Evolutionary conservation across 1,284 basidiomycete species (phyloP), one percentile per base, ranked within the genome.

Genomic region (Lentinula novae-zelandiae): DNA sequence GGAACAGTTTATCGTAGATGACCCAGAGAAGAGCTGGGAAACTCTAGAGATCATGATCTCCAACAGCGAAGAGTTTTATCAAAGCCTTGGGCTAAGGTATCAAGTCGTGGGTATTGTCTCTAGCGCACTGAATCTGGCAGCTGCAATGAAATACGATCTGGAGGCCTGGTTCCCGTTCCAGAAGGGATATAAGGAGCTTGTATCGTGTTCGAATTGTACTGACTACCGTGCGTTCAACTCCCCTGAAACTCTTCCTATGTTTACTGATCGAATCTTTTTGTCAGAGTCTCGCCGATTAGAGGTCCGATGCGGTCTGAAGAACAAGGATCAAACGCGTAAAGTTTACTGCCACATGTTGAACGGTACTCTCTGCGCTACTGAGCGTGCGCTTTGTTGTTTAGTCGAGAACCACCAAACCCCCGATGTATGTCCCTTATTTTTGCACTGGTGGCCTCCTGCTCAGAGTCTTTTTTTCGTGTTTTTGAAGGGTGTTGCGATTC

Each of bases 161-260:
- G 96, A 99, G 76, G 97, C 96, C 53, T 99, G 95, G 94, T 99
- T 99, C 85, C 96, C 96, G 2, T 98, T 94, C 86, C 96, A 98
- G 77, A 90, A 89, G 62, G 90, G 84, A 65, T 95, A 96, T 82
- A 99, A 99, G 82, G 96, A 99, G 76, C 77, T 95, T 38, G 92
- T 95, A 40, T 93, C 91, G 67, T 93, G 91, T 72, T 93, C 91
- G 70, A 96, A 95, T 74, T 96, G 94, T 76, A 96, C 93, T 20
- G 94, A 96, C 73, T 96, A 96, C 74, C 93, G 93, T 95, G 69
- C 79, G 92, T 85, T 31, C 54, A 39, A 40, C 38, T 8, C 56
- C 2, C 7, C 27, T 39, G 20, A 50, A 9, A 31, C 64, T 12
- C 48, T 31, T 40, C 13, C 40, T 60, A 38, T 22, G 53, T 27